These are phyloP conservation scores for Begonia masoniana DNA, from an alignment of 306 rosid species.

Conservation along the genomic window DNA sequence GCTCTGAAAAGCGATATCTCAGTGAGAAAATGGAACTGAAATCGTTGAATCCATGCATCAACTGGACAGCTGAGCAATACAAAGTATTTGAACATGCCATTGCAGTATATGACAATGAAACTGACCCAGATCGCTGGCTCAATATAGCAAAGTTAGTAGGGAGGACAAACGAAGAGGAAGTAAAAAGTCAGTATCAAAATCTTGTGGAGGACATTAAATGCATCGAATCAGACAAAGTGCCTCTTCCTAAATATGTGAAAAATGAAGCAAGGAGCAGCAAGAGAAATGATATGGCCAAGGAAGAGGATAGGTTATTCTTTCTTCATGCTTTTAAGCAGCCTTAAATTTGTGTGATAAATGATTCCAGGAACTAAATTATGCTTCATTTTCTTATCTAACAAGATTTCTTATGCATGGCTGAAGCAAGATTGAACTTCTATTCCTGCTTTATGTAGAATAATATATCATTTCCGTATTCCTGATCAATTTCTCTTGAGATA, in stretches of 20 bases:
- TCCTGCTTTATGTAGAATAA: too few relatives aligned
- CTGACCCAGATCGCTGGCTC: slow-evolving; percentile 41
- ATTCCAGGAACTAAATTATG: background rate
- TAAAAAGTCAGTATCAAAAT: slow-evolving; percentile 46
- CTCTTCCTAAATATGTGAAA: slow-evolving; percentile 30
- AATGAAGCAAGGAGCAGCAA: slow-evolving; percentile 13
- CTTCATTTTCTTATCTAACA: background rate
- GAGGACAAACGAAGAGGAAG: slow-evolving; percentile 53
- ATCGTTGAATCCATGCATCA: slow-evolving; percentile 14
- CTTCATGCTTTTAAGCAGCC: background rate
- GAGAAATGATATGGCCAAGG: slow-evolving; percentile 9
- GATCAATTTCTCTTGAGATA: too few relatives aligned
- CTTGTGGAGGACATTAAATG: slow-evolving; percentile 40
- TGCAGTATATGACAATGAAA: slow-evolving; percentile 48
- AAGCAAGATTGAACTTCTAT: too few relatives aligned
- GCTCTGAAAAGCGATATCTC: slow-evolving; percentile 4
- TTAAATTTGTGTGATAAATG: background rate
- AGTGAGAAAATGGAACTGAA: slow-evolving; percentile 32
- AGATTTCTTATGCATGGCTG: too few relatives aligned
- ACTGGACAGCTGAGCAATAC: slow-evolving; percentile 50
- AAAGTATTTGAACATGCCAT: slow-evolving; percentile 51
- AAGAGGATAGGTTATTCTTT: background rate
- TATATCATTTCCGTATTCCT: too few relatives aligned
- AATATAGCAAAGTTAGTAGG: slow-evolving; percentile 51
- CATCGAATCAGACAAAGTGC: slow-evolving; percentile 59